These are phyloP conservation scores for Xylaria sp. DNA, from an alignment of 2,329 filamentous ascomycete species.

Conservation along the genomic window DNA sequence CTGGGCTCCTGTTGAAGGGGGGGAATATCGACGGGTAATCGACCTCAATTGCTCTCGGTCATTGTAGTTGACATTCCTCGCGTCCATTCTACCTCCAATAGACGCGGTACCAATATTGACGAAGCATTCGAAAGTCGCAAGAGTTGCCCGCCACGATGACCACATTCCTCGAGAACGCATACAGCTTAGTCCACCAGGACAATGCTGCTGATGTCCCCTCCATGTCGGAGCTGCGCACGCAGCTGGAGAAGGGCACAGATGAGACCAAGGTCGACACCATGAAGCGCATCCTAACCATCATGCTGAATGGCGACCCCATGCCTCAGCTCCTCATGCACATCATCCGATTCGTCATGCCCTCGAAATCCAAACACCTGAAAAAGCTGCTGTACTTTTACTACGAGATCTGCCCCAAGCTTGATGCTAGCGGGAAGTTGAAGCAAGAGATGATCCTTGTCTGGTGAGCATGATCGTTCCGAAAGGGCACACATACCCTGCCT, in stretches of 20 bases:
- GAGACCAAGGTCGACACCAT: slow-evolving; percentile 94
- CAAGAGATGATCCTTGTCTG: slow-evolving; percentile 99
- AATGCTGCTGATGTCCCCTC: slow-evolving; percentile 93
- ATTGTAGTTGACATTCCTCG: slow-evolving; percentile 15
- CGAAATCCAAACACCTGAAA: slow-evolving; percentile 95
- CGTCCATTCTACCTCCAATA: slow-evolving; percentile 13
- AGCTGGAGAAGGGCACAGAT: slow-evolving; percentile 93
- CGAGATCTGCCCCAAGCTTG: slow-evolving; percentile 97
- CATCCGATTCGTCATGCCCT: slow-evolving; percentile 99
- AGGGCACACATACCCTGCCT: slow-evolving; percentile 5
- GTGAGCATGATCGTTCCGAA: slow-evolving; percentile 60
- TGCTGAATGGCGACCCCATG: slow-evolving; percentile 98
- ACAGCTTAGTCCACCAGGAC: slow-evolving; percentile 97
- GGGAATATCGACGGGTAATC: slow-evolving; percentile 15
- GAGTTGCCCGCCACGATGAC: slow-evolving; percentile 75
- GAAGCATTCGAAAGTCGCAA: slow-evolving; percentile 48
- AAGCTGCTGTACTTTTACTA: slow-evolving; percentile 99
- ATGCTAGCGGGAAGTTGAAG: slow-evolving; percentile 92
- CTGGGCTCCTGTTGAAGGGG: slow-evolving; percentile 20
- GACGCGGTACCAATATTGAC: slow-evolving; percentile 31
- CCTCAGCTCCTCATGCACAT: slow-evolving; percentile 98
- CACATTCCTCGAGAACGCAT: slow-evolving; percentile 92
- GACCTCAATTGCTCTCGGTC: slow-evolving; percentile 18
- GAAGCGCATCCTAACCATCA: slow-evolving; percentile 95
- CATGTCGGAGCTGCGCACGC: slow-evolving; percentile 89